A percentile compares a stretch with the other conserved stretches of the same genome.
phyloP scores from a whole-genome alignment of 257 asterid genomes.

The Nicotiana sylvestris region DNA sequence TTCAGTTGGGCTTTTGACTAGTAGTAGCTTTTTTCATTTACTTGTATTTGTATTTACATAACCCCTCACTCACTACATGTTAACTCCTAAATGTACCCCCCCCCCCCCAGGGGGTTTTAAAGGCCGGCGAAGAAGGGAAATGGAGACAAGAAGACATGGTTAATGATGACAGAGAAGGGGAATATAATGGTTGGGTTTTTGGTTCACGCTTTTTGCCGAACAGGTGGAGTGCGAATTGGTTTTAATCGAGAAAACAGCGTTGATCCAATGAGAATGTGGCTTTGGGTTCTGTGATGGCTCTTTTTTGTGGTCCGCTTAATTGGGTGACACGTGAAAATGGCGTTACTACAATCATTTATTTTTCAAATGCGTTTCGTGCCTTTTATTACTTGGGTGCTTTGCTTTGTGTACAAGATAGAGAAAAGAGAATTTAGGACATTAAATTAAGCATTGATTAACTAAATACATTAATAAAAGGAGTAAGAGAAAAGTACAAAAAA shows the following conservation, averaged over 20 bases:
- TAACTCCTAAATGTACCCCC: background rate
- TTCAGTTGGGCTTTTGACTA: conserved; percentile 22
- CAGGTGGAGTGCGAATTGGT: conserved; percentile 25
- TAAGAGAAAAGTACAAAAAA: background rate
- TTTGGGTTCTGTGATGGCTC: conserved; percentile 15
- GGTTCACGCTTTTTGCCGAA: conserved; percentile 51
- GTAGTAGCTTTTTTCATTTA: background rate
- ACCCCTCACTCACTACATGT: background rate
- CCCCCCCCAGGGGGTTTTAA: background rate
- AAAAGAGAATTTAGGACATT: background rate
- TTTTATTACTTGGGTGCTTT: background rate
- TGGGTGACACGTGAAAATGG: background rate
- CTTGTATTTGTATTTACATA: background rate
- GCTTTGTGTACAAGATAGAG: background rate
- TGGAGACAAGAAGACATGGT: conserved; percentile 49
- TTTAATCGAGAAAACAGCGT: conserved; percentile 17
- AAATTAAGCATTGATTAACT: background rate
- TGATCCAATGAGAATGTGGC: conserved; percentile 21
- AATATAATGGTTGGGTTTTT: conserved; percentile 6
- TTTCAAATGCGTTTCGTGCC: background rate
- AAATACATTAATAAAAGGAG: background rate
- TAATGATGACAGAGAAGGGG: conserved; percentile 37
- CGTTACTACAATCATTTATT: conserved; percentile 9
- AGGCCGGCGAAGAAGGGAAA: conserved; percentile 32
- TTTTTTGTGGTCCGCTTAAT: background rate